A percentile compares a stretch with the other conserved stretches of the same genome.
phyloP scores from a whole-genome alignment of 495 filamentous ascomycete species.

The Thermochaetoides thermophila region DNA sequence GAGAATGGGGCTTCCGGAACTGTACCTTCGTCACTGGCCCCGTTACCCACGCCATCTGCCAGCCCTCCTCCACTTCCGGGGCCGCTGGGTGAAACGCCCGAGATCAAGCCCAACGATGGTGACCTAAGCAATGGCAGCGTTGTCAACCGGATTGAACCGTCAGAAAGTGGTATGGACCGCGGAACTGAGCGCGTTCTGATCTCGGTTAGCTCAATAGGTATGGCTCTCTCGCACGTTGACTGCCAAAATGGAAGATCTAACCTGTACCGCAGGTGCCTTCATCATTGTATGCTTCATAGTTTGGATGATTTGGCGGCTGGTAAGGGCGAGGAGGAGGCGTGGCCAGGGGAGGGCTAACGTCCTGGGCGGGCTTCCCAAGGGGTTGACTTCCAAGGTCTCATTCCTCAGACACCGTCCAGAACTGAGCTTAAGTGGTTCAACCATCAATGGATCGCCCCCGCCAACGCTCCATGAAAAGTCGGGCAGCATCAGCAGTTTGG shows the following conservation, averaged over 20 bases:
- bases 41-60: background rate
- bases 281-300: constrained; percentile 26
- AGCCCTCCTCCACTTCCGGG: background rate
- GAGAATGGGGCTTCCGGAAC: background rate
- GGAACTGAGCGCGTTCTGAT: constrained; percentile 30
- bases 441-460: constrained; percentile 12
- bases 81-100: constrained; percentile 1
- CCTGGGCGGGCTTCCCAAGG: background rate
- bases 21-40: background rate
- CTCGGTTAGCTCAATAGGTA: constrained; percentile 36
- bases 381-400: constrained; percentile 2
- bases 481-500: constrained; percentile 1
- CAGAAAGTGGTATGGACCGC: constrained; percentile 13
- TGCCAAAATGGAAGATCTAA: background rate
- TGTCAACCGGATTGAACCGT: constrained; percentile 4
- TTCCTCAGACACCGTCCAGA: constrained; percentile 9
- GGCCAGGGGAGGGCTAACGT: background rate
- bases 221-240: constrained; percentile 1
- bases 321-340: constrained; percentile 19
- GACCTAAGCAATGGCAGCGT: constrained; percentile 7
- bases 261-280: constrained; percentile 24
- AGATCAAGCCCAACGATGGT: constrained; percentile 4
- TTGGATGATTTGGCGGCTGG: constrained; percentile 23
- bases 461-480: constrained; percentile 23
- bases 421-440: too few species aligned